Evolutionary conservation across 805 yeast genomes (phyloP), one percentile per base, ranked within the genome.

Genomic region (Saccharomycopsis olivae): DNA sequence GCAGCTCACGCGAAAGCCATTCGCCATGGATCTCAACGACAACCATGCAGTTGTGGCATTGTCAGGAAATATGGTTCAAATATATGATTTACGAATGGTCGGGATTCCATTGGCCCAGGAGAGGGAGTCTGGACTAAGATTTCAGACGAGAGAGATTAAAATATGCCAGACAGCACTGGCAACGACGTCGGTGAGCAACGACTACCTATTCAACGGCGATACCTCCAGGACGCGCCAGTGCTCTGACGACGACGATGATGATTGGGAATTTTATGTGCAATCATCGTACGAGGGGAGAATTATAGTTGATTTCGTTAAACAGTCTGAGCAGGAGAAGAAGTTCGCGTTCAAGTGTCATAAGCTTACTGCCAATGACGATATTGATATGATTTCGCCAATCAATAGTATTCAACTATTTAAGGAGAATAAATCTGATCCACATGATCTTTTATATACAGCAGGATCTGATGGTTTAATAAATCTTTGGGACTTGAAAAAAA

Each of bases 321-420:
- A 32, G 1, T 8, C 28, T 3, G 30, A 23, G 13, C 40, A 45
- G 25, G 47, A 44, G 11, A 28, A 32, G 29, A 45, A 45, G 30
- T 45, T 45, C 35, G 48, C 48, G 6, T 45, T 45, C 38, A 45
- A 45, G 19, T 45, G 48, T 25, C 48, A 45, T 29, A 35, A 36
- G 25, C 6, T 39, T 4, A 36, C 42, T 5, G 28, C 48, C 5
- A 39, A 23, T 17, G 48, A 45, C 19, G 29, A 19, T 14, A 30
- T 45, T 10, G 46, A 45, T 21, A 27, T 45, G 30, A 37, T 45
- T 3, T 42, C 37, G 13, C 48, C 48, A 8, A 45, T 45, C 13
- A 44, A 44, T 34, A 35, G 40, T 3, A 44, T 44, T 13, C 24
- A 16, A 8, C 33, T 40, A 19, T 31, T 33, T 21, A 28, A 34